Conservation (phyloP, 2,329 filamentous ascomycete genomes). For the Pezicula radicicola region DNA sequence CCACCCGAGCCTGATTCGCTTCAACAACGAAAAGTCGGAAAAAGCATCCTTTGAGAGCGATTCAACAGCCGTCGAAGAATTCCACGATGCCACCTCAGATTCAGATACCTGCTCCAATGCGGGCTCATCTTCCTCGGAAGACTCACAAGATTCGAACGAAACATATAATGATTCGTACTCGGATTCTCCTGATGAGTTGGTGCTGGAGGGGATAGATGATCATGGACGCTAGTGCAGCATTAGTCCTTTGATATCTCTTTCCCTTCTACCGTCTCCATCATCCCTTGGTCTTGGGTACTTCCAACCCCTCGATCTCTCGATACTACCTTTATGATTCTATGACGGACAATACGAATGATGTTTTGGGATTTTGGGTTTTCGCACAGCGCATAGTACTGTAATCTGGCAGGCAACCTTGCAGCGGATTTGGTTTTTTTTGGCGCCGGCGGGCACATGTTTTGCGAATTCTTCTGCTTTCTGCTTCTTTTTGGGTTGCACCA, state of each 20-base stretch:
- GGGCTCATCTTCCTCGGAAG: slow-evolving; percentile 7
- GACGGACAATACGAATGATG: no score
- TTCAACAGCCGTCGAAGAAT: slow-evolving; percentile 3
- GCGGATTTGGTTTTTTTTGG: no score
- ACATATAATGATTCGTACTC: slow-evolving; percentile 14
- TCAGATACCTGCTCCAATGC: slow-evolving; percentile 1
- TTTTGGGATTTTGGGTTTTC: no score
- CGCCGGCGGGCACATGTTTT: no score
- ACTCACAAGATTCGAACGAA: slow-evolving; percentile 20
- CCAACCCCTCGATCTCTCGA: no score
- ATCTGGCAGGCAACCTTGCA: no score
- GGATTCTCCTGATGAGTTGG: slow-evolving; percentile 9
- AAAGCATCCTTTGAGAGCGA: slow-evolving; percentile 12
- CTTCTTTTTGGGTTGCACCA: no score
- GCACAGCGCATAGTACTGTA: no score
- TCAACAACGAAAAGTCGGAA: slow-evolving; percentile 33
- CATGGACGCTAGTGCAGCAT: slow-evolving; percentile 31
- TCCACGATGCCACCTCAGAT: not conserved
- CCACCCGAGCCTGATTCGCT: slow-evolving; percentile 40
- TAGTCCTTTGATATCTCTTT: slow-evolving; percentile 16
- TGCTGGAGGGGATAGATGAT: slow-evolving; percentile 10
- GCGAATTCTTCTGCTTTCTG: no score
- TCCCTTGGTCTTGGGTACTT: not conserved
- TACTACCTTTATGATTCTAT: no score
- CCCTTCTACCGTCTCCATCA: not conserved